Conservation (phyloP, 257 asterid genomes). For the Solanum bulbocastanum region DNA sequence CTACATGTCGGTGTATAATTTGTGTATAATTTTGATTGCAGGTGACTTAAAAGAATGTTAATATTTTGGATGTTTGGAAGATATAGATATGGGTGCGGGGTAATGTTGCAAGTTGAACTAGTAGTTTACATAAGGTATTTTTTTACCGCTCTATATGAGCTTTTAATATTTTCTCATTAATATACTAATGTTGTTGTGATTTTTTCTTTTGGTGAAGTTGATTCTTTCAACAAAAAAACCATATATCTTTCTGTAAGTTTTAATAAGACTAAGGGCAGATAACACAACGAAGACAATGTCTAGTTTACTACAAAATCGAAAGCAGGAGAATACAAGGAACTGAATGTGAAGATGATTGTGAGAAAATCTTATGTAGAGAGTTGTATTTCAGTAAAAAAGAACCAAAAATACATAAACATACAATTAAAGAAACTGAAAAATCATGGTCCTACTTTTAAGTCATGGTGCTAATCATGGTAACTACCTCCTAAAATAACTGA, state of each 20-base stretch:
- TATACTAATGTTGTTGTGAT: neutral
- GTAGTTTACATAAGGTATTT: too few relatives aligned
- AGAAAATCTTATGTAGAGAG: neutral
- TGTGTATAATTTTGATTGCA: neutral
- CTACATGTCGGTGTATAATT: neutral
- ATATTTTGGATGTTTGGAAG: neutral
- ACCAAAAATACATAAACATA: neutral
- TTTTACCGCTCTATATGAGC: neutral
- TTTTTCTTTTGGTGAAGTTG: too few relatives aligned
- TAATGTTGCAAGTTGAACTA: neutral
- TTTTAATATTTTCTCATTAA: neutral
- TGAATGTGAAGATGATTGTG: neutral
- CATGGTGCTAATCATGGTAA: neutral
- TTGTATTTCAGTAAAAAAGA: neutral
- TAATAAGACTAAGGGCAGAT: neutral
- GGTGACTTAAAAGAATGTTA: neutral
- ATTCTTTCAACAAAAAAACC: too few relatives aligned
- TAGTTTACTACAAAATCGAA: too few relatives aligned
- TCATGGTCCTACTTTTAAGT: neutral
- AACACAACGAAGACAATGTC: neutral
- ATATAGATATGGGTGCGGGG: neutral
- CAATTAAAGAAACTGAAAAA: neutral
- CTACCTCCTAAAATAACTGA: neutral
- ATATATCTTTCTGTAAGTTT: too few relatives aligned
- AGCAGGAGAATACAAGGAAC: too few relatives aligned